phyloP scores from a whole-genome alignment of 1,284 basidiomycete species.

The Trichosporon coremiiforme region DNA sequence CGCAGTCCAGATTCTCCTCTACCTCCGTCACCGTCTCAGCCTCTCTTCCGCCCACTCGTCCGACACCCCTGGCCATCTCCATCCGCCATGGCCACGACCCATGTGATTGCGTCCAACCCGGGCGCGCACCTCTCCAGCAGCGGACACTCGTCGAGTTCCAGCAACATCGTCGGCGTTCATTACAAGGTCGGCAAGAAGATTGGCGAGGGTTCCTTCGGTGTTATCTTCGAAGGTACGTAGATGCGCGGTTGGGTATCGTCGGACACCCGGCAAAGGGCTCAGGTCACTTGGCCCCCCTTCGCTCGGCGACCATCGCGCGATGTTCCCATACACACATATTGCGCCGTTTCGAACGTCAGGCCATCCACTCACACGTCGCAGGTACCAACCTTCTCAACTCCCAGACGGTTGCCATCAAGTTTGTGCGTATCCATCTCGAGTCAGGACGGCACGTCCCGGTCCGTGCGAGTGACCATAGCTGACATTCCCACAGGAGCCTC shows the following conservation, averaged over 20 bases:
- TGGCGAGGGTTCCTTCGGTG: constrained; percentile 82
- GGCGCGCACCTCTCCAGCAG: constrained; percentile 49
- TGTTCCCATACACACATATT: not conserved
- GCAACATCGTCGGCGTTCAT: constrained; percentile 61
- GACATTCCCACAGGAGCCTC: constrained; percentile 70
- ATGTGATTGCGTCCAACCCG: constrained; percentile 55
- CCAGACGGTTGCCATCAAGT: constrained; percentile 96
- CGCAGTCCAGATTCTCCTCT: not conserved
- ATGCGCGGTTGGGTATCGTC: not conserved
- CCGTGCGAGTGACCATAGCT: constrained; percentile 26
- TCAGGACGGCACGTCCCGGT: not conserved
- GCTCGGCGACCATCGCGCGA: not conserved
- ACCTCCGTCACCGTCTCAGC: not conserved
- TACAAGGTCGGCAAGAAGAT: constrained; percentile 67
- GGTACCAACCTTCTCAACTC: constrained; percentile 93
- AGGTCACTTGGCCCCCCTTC: not conserved
- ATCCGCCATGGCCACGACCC: constrained; percentile 54
- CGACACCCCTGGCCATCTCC: constrained; percentile 19
- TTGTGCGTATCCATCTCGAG: constrained; percentile 64
- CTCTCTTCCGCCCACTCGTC: constrained; percentile 5
- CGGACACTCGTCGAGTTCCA: constrained; percentile 52
- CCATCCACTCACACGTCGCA: constrained; percentile 49
- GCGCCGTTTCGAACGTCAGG: not conserved
- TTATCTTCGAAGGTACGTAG: constrained; percentile 86
- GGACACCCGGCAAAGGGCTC: not conserved